Percentiles rank a stretch among this genome's conserved stretches.
These are phyloP conservation scores for Straminergon stramineum DNA, from an alignment of 225 moss, liverwort and hornwort species.

Conservation along the genomic window DNA sequence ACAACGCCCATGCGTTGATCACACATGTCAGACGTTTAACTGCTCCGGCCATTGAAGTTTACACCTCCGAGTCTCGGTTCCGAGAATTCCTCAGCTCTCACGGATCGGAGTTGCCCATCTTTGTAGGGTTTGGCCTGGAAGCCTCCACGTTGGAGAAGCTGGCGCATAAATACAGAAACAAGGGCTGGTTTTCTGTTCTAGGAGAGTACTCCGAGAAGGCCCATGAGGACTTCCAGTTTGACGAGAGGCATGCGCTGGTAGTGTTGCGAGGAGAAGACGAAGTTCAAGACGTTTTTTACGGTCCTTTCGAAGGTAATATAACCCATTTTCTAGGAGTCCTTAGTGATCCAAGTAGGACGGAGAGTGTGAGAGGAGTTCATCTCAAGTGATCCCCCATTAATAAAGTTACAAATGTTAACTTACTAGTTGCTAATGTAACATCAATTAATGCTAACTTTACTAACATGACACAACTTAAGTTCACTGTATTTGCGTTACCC, in stretches of 20 bases:
- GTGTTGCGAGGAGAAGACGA: slow-evolving; percentile 51
- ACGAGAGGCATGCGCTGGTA: slow-evolving; percentile 63
- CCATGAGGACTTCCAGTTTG: slow-evolving; percentile 59
- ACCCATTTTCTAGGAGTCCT: not conserved
- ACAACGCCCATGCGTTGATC: slow-evolving; percentile 50
- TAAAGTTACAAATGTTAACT: not conserved
- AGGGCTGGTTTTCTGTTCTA: slow-evolving; percentile 71
- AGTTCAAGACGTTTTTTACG: slow-evolving; percentile 63
- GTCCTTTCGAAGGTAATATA: slow-evolving; percentile 73
- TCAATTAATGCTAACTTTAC: not conserved
- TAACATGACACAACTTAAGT: not conserved
- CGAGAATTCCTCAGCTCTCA: slow-evolving; percentile 36
- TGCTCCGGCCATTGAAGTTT: slow-evolving; percentile 49
- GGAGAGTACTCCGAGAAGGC: slow-evolving; percentile 46
- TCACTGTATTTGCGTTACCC: not conserved
- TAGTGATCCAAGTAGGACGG: not conserved
- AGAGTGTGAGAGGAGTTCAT: not conserved
- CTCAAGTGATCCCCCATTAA: not conserved
- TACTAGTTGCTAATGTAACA: not conserved
- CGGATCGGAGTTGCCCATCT: slow-evolving; percentile 45
- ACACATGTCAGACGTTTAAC: slow-evolving; percentile 55
- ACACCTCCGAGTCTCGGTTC: slow-evolving; percentile 57
- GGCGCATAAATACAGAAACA: slow-evolving; percentile 58
- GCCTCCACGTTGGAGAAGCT: slow-evolving; percentile 45
- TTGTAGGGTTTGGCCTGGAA: slow-evolving; percentile 77